Conservation (phyloP, 1,139 yeast species). For the Debaryomyces coudertii region DNA sequence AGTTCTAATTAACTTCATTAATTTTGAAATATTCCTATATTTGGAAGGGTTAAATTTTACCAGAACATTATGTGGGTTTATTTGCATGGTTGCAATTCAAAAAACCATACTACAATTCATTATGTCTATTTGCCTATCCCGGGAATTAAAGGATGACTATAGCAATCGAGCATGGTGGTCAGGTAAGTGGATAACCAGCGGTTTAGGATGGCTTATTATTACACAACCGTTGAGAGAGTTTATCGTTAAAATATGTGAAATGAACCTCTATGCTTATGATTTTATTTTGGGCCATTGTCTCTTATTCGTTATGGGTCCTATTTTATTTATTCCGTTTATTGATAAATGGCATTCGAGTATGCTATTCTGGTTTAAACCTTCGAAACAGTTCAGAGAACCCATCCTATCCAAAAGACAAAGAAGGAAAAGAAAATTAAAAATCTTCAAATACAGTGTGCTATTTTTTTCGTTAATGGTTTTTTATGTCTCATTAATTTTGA, state of each 20-base stretch:
- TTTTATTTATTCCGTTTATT: conserved; percentile 67
- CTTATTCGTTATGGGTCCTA: conserved; percentile 61
- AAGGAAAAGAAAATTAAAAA: conserved; percentile 20
- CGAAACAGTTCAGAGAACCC: conserved; percentile 29
- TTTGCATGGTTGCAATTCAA: conserved; percentile 60
- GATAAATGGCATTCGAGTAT: conserved; percentile 40
- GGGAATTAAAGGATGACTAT: conserved; percentile 60
- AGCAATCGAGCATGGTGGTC: conserved; percentile 85
- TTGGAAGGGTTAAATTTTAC: conserved; percentile 67
- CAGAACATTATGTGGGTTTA: conserved; percentile 58
- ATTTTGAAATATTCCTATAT: conserved; percentile 63
- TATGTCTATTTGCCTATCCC: conserved; percentile 52
- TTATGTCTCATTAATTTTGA: conserved; percentile 23
- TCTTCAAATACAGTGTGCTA: conserved; percentile 23
- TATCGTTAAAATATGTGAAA: conserved; percentile 67
- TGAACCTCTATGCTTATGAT: conserved; percentile 71
- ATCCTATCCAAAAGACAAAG: conserved; percentile 28
- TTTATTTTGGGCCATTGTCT: conserved; percentile 69
- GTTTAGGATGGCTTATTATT: conserved; percentile 58
- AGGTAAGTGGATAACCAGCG: conserved; percentile 70
- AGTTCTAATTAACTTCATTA: conserved; percentile 53
- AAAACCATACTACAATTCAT: conserved; percentile 47
- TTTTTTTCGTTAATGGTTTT: conserved; percentile 23
- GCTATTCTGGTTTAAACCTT: conserved; percentile 42
- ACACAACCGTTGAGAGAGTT: conserved; percentile 74